Percentiles rank a stretch among this genome's conserved stretches.
phyloP scores from a whole-genome alignment of 2,329 filamentous ascomycete species.

The Phyllosticta citribraziliensis region DNA sequence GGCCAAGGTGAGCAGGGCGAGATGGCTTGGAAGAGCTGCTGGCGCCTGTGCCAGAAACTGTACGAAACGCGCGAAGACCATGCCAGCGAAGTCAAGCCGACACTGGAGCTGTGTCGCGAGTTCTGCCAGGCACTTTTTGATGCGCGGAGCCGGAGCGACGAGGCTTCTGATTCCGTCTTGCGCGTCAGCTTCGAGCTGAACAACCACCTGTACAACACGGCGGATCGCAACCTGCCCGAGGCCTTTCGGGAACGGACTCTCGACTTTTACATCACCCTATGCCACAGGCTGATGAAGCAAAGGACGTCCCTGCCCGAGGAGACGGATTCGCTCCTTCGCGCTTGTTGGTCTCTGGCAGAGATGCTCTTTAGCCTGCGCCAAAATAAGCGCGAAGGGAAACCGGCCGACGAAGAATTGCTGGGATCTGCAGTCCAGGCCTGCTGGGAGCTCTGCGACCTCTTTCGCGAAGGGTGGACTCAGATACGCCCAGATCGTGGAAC shows the following conservation, averaged over 20 bases:
- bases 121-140: slow-evolving; percentile 92
- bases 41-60: slow-evolving; percentile 81
- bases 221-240: slow-evolving; percentile 74
- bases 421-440: slow-evolving; percentile 85
- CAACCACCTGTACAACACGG: slow-evolving; percentile 89
- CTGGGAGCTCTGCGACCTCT: slow-evolving; percentile 90
- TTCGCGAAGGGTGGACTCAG: slow-evolving; percentile 85
- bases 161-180: slow-evolving; percentile 73
- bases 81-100: slow-evolving; percentile 59
- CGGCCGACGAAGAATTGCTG: slow-evolving; percentile 71
- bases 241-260: slow-evolving; percentile 81
- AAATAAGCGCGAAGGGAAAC: slow-evolving; percentile 62
- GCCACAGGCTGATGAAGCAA: slow-evolving; percentile 94
- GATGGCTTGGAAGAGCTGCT: slow-evolving; percentile 87
- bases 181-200: slow-evolving; percentile 91
- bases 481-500: slow-evolving; percentile 78
- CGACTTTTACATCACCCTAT: slow-evolving; percentile 90
- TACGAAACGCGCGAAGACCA: slow-evolving; percentile 71
- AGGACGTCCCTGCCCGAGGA: slow-evolving; percentile 67
- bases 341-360: slow-evolving; percentile 84
- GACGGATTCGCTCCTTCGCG: slow-evolving; percentile 71
- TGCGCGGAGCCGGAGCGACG: slow-evolving; percentile 66
- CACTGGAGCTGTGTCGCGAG: slow-evolving; percentile 77
- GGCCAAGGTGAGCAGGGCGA: slow-evolving; percentile 70
- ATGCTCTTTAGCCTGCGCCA: slow-evolving; percentile 89